Conservation (phyloP, 2,329 filamentous ascomycete genomes). For the Epichloe typhina region DNA sequence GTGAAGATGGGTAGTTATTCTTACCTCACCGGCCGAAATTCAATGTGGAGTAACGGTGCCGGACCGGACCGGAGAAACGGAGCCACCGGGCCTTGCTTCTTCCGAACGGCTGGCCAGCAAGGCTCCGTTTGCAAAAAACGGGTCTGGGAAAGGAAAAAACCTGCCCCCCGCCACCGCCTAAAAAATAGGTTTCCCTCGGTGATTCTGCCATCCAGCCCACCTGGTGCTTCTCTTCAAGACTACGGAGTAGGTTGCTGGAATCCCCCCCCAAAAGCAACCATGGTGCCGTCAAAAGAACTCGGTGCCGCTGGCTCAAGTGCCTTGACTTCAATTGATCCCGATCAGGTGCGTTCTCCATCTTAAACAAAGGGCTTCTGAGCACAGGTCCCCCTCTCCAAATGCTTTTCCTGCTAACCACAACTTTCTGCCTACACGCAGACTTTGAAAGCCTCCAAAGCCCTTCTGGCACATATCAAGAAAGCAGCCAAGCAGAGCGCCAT, state of each 20-base stretch:
- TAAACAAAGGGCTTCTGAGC: not conserved
- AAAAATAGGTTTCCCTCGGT: slow-evolving; percentile 1
- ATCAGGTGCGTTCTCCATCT: slow-evolving; percentile 22
- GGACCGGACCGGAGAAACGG: slow-evolving; percentile 2
- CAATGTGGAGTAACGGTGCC: not conserved
- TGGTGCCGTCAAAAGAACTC: slow-evolving; percentile 30
- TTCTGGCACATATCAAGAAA: slow-evolving; percentile 48
- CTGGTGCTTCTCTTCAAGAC: slow-evolving; percentile 2
- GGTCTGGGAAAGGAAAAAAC: slow-evolving; percentile 3
- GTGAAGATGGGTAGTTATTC: no score
- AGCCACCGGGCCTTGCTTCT: slow-evolving; percentile 18
- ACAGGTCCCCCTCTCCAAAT: not conserved
- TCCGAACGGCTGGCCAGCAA: slow-evolving; percentile 11
- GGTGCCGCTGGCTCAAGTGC: slow-evolving; percentile 19
- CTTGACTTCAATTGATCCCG: slow-evolving; percentile 24
- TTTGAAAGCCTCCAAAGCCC: slow-evolving; percentile 49
- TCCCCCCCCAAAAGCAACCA: slow-evolving; percentile 12
- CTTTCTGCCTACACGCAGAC: slow-evolving; percentile 24
- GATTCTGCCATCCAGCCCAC: slow-evolving; percentile 10
- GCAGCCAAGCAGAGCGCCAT: slow-evolving; percentile 33
- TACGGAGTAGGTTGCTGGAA: not conserved
- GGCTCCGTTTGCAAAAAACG: slow-evolving; percentile 15
- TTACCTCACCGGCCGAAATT: not conserved
- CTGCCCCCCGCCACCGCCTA: slow-evolving; percentile 16
- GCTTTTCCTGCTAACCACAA: not conserved